phyloP scores from a whole-genome alignment of 148 eudicot genomes.

The Drosera capensis region DNA sequence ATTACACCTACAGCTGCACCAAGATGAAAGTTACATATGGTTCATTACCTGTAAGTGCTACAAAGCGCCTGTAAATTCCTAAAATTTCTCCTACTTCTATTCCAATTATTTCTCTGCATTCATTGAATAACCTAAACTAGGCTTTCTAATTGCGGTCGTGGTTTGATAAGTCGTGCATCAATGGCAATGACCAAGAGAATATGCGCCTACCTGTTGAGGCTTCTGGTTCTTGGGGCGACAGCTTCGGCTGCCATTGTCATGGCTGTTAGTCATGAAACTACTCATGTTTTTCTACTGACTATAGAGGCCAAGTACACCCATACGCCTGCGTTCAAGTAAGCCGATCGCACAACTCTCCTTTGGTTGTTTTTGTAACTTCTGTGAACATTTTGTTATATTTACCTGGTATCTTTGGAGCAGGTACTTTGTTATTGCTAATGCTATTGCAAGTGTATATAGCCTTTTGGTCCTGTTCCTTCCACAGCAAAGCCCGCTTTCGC shows the following conservation, averaged over 20 bases:
- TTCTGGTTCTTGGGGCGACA: background rate
- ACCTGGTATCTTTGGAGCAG: constrained; percentile 1
- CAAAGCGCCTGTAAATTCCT: too few relatives aligned
- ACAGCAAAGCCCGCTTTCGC: constrained; percentile 3
- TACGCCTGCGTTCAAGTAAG: constrained; percentile 1
- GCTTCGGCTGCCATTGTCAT: background rate
- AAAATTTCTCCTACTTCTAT: too few relatives aligned
- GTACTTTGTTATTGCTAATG: constrained; percentile 8
- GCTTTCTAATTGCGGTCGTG: too few relatives aligned
- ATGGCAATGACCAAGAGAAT: background rate
- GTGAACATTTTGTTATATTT: background rate
- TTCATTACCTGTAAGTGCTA: too few relatives aligned
- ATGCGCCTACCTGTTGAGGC: background rate
- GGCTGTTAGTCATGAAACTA: background rate
- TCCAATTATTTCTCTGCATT: too few relatives aligned
- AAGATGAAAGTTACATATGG: too few relatives aligned
- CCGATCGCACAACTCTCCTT: background rate
- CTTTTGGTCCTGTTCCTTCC: constrained; percentile 5
- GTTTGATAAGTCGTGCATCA: too few relatives aligned
- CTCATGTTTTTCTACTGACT: background rate
- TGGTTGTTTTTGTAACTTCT: background rate
- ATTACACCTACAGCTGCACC: too few relatives aligned
- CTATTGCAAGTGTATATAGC: background rate
- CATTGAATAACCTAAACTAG: too few relatives aligned
- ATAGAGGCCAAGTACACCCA: background rate